Conservation (phyloP, 495 filamentous ascomycete genomes). For the Penicillium dipodomyicola region DNA sequence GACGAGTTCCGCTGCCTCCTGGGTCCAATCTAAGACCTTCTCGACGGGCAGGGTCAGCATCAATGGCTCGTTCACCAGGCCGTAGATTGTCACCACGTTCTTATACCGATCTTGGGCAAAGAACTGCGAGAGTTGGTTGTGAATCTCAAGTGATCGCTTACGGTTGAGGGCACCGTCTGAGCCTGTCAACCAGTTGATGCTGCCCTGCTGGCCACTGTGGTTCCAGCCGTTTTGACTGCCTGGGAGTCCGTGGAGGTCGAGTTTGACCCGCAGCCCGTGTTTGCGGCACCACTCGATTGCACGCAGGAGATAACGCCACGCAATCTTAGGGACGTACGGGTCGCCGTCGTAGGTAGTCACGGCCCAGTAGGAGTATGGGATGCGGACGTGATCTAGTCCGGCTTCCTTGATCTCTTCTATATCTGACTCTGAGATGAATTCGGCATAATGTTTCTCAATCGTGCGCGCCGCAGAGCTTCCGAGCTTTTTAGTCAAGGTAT, state of each 20-base stretch:
- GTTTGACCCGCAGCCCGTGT: constrained; percentile 88
- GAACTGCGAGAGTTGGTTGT: constrained; percentile 75
- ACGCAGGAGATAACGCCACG: constrained; percentile 92
- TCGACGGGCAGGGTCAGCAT: constrained; percentile 63
- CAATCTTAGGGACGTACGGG: constrained; percentile 80
- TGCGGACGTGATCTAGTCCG: constrained; percentile 93
- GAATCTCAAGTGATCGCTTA: constrained; percentile 76
- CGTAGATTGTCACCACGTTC: constrained; percentile 81
- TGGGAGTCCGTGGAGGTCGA: constrained; percentile 84
- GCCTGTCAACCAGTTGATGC: constrained; percentile 78
- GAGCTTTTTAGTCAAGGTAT: constrained; percentile 67
- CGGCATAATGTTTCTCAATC: constrained; percentile 87
- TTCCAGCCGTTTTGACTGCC: constrained; percentile 92
- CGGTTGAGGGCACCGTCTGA: constrained; percentile 60
- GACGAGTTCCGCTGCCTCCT: constrained; percentile 59
- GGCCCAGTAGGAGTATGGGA: constrained; percentile 95
- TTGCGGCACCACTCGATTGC: constrained; percentile 92
- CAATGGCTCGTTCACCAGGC: constrained; percentile 80
- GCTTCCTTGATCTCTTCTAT: constrained; percentile 82
- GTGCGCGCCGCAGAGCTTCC: constrained; percentile 58
- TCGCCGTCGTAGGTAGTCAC: constrained; percentile 82
- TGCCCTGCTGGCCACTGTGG: constrained; percentile 72
- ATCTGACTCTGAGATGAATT: constrained; percentile 78
- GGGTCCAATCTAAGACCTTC: constrained; percentile 69
- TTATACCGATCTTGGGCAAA: constrained; percentile 83